Conservation (phyloP, 306 rosid genomes). For the peach (Prunus persica) region Prunus_persica_NCBIv2 NC_034016.1:9902001-9902500, state of each 20-base stretch:
- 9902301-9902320: slow-evolving; percentile 99
- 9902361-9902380: slow-evolving; percentile 19
- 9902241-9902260: slow-evolving; percentile 16
- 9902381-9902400: slow-evolving; percentile 29
- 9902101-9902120: slow-evolving; percentile 58
- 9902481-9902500: no score
- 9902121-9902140: slow-evolving; percentile 90
- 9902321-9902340: slow-evolving; percentile 34
- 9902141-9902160: slow-evolving; percentile 37
- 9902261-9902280: slow-evolving; percentile 34
- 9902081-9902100: slow-evolving; percentile 39
- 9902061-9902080: slow-evolving; percentile 33
- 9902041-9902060: slow-evolving; percentile 37
- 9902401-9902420: slow-evolving; percentile 77
- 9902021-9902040: slow-evolving; percentile 44
- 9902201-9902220: neutral
- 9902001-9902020: slow-evolving; percentile 76
- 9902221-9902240: slow-evolving; percentile 4
- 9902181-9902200: neutral
- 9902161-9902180: neutral
- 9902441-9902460: no score
- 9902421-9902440: slow-evolving; percentile 48
- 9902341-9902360: neutral
- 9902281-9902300: slow-evolving; percentile 94
- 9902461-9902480: no score